Evolutionary conservation across 345 rosid species (phyloP), one percentile per base, ranked within the genome.

Genomic region (Theobroma cacao): DNA sequence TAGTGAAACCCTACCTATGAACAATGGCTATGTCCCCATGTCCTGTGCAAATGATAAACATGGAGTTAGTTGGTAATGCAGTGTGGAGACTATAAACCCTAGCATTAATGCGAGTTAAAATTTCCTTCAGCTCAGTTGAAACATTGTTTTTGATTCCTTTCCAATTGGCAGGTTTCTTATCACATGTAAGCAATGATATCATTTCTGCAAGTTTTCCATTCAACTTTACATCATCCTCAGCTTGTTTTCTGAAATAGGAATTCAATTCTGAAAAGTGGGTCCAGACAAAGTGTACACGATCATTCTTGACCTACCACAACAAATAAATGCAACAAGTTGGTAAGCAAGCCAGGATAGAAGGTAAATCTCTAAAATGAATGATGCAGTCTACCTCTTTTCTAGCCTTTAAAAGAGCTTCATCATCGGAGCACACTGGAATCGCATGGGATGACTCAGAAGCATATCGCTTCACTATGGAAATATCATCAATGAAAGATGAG

Each of bases 41-140:
- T 70, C 98, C 99, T 0, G 99, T 91, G 90, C 97, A 96, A 80
- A 96, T 85, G 84, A 94, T 90, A 68, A 96, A 84, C 98, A 96
- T 87, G 71, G 97, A 74, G 80, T 94, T 96, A 11, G 89, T 81
- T 5, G 99, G 98, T 79, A 96, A 85, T 40, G 93, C 82, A 7
- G 81, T 73, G 79, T 89, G 83, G 40, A 91, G 85, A 69, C 86
- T 79, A 15, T 81, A 80, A 74, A 94, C 83, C 81, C 91, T 88
- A 13, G 85, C 78, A 55, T 96, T 85, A 81, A 91, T 82, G 67
- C 85, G 83, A 75, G 80, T 78, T 7, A 93, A 80, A 66, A 96
- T 87, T 67, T 89, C 91, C 83, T 90, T 89, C 4, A 93, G 85
- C 80, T 94, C 97, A 53, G 81, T 50, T 48, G 92, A 77, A 41